Evolutionary conservation across 108 stramenopile genomes (phyloP), one percentile per base, ranked within the genome.

Genomic region (Cyclotella sp.): DNA sequence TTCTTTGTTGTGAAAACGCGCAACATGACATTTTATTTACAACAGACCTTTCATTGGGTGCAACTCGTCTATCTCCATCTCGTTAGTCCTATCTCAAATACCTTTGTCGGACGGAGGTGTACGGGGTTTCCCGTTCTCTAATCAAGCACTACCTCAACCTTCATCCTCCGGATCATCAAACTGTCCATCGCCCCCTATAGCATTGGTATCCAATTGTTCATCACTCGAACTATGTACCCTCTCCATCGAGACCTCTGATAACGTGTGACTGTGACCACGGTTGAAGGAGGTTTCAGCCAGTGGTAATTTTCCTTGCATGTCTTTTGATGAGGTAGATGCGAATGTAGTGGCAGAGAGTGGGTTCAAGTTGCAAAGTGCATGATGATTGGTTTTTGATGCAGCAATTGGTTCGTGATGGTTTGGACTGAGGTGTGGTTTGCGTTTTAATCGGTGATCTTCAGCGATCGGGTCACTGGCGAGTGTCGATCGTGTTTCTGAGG

Each of bases 151-250:
- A 9, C 47, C 47, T 49, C 9, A 49, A 49, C 9, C 47, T 7
- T 49, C 47, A 49, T 49, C 47, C n/a, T 49, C 47, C 3, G 47
- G 47, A 49, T 49, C 47, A 49, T 49, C 47, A 49, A 49, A 49
- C 47, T 49, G 18, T 9, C 47, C 47, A 7, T 49, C 47, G 9
- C n/a, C n/a, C 47, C 18, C 47, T 3, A n/a, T 49, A 7, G 6
- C 34, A 34, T 6, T 34, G 34, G 34, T 34, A 34, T 34, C 34
- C 6, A 34, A 34, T 6, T 5, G 4, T 34, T 34, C 34, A 34
- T 34, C 34, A 34, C 34, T 34, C 34, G 6, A 34, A 34, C 34
- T 34, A 34, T 34, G 34, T 49, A 16, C 47, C n/a, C 47, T 49
- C 47, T 49, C 18, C 2, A 49, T n/a, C 1, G 47, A 49, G n/a